Base-by-base conservation (phyloP, 805 yeast genomes). In the Saccharomycopsis sp. region DNA sequence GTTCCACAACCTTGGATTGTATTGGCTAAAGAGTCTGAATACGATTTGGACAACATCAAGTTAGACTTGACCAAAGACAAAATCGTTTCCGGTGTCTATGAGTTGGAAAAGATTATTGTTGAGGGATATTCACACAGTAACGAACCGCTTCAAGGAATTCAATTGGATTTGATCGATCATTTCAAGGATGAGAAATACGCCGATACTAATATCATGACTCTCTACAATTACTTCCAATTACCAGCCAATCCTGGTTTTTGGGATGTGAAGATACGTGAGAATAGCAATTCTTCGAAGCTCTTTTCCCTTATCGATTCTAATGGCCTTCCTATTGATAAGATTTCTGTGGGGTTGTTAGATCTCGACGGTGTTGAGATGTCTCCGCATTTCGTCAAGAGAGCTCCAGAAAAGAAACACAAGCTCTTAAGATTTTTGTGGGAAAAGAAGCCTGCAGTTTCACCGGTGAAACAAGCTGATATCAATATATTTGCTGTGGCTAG, bases 401-500 rank as follows among this genome's bases (percentile, higher is more conserved):
- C 67, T 54, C 57, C 34, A 47, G 34, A 46, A 14, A 52, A 51
- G 51, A 47, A 24, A 48, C 50, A 52, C 15, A 44, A 57, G 50
- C 48, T 44, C 21, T 44, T 44, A 12, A 18, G 48, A 7, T 16
- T 44, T 8, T 44, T 44, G 16, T 44, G 4, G 48, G 16, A 44
- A 5, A 44, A 44, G 48, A 29, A 44, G 48, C 18, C 7, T 16
- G 18, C 48, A 7, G 44, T 37, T 12, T 8, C 48, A 16, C 48
- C 48, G 8, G 48, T 44, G 24, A 55, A 50, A 29, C 78, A 77
- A 23, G 88, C 91, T 0, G 87, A 83, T 14, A 80, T 89, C 51
- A 89, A 89, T 67, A 84, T 89, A 44, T 90, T 89, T 72, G 79
- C 91, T 0, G 84, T 89, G 48, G 92, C 96, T 0, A 83, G 91